A percentile compares a stretch with the other conserved stretches of the same genome.
Evolutionary conservation across 2,329 filamentous ascomycete genomes (phyloP).

Genomic region (Periconia sp.): DNA sequence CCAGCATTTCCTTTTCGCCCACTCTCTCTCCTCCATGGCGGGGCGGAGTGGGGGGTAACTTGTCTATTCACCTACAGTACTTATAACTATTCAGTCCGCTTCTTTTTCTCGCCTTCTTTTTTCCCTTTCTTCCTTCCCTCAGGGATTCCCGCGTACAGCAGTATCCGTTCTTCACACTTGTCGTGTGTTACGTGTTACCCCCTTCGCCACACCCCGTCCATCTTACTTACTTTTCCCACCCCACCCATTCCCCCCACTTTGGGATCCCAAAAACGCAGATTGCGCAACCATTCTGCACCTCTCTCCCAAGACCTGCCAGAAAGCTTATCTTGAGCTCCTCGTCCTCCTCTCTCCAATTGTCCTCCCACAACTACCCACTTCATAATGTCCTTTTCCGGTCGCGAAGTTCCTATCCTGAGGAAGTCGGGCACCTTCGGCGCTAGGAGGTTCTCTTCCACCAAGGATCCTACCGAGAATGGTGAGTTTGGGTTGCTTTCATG

Average conservation of each 20-base stretch:
- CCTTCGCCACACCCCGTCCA: not conserved
- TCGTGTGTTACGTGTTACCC: no score
- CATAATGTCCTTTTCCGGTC: constrained; percentile 41
- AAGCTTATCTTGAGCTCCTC: constrained; percentile 5
- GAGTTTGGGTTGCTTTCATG: constrained; percentile 19
- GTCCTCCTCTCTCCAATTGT: not conserved
- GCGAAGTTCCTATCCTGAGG: constrained; percentile 35
- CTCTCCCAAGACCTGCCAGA: not conserved
- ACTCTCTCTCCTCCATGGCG: not conserved
- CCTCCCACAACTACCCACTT: not conserved
- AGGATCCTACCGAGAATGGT: constrained; percentile 42
- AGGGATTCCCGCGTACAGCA: no score
- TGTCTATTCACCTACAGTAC: not conserved
- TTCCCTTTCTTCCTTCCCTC: not conserved
- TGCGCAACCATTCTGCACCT: not conserved
- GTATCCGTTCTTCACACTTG: no score
- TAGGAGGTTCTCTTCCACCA: constrained; percentile 38
- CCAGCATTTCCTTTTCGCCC: not conserved
- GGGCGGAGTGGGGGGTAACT: not conserved
- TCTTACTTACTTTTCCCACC: not conserved
- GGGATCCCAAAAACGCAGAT: not conserved
- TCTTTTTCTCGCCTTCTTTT: not conserved
- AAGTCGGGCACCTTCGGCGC: constrained; percentile 24
- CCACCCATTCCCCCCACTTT: not conserved
- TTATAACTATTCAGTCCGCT: not conserved